Evolutionary conservation across 2,329 filamentous ascomycete species (phyloP), one percentile per base, ranked within the genome.

Genomic region (Pseudogymnoascus sp.): DNA sequence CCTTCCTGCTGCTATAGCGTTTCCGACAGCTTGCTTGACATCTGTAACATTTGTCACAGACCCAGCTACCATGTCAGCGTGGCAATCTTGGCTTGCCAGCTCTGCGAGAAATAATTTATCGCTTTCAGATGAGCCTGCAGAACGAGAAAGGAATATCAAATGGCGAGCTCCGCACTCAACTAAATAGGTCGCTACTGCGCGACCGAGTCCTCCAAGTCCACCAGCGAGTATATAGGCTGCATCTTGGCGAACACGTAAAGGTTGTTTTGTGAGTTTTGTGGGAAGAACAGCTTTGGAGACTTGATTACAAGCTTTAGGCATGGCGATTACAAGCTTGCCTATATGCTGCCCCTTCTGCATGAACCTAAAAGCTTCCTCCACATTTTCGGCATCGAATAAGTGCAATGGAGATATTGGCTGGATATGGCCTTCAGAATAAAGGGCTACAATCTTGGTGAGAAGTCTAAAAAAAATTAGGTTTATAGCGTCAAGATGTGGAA

Each of bases 341-440:
- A 77, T 71, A 60, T 77, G 76, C 1, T 70, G 65, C 0, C 75
- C 76, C 28, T 66, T 68, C 60, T 76, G 75, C 65, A 79, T 71
- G n/a, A 69, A 65, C 12, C 35, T 3, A 14, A 68, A 50, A 15
- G 64, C 65, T 20, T 41, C 38, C 2, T 12, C 67, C 59, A 0
- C 72, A 8, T 72, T 20, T 62, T 69, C 59, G 73, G 74, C 69
- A 76, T 72, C 15, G 68, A 68, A 68, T 28, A 60, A 25, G 62
- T 69, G 66, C 1, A 71, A 60, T 5, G 68, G 67, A 3, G 53
- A 25, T 9, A 71, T 67, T 14, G 71, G 67, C 38, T 66, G 65
- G 53, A 64, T 64, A 11, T 43, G 12, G 11, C 58, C 62, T 39
- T 62, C 12, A 14, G 15, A 15, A 43, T 47, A 62, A 7, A 62